These are phyloP conservation scores for Podospora bellae-mahoneyi DNA, from an alignment of 495 filamentous ascomycete genomes.

Conservation along the genomic window DNA sequence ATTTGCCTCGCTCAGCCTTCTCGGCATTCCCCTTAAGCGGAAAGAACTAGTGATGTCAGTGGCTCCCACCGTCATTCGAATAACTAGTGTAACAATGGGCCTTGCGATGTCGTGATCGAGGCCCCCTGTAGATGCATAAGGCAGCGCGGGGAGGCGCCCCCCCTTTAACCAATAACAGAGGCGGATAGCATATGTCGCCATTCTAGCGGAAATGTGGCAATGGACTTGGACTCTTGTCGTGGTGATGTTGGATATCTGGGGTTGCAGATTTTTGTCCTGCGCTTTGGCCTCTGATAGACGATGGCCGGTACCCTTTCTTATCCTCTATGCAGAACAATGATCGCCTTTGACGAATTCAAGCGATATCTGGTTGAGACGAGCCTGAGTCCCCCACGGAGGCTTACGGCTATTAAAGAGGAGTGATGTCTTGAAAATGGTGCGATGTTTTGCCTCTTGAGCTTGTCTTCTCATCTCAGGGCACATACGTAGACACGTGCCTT, in stretches of 20 bases:
- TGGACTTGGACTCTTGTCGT: background rate
- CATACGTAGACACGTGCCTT: background rate
- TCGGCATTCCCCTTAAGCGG: background rate
- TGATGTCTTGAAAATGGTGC: background rate
- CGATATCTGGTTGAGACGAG: background rate
- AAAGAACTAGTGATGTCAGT: background rate
- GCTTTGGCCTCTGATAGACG: background rate
- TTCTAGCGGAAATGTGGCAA: conserved; percentile 1
- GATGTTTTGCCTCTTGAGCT: background rate
- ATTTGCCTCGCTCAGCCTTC: too few species aligned
- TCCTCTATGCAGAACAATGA: background rate
- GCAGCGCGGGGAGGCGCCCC: conserved; percentile 9
- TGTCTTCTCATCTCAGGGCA: background rate
- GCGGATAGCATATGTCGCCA: conserved; percentile 16
- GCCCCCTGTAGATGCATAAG: background rate
- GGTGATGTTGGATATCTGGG: background rate
- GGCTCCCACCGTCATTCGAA: background rate
- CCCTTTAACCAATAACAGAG: conserved; percentile 17
- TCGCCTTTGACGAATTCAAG: background rate
- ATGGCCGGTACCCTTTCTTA: background rate
- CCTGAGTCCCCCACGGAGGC: background rate
- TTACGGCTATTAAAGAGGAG: background rate
- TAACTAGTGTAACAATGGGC: background rate
- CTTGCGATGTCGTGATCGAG: conserved; percentile 16
- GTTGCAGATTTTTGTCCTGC: background rate